Evolutionary conservation across 129 eudicot species (phyloP), one percentile per base, ranked within the genome.

Genomic region (Escallonia rubra): DNA sequence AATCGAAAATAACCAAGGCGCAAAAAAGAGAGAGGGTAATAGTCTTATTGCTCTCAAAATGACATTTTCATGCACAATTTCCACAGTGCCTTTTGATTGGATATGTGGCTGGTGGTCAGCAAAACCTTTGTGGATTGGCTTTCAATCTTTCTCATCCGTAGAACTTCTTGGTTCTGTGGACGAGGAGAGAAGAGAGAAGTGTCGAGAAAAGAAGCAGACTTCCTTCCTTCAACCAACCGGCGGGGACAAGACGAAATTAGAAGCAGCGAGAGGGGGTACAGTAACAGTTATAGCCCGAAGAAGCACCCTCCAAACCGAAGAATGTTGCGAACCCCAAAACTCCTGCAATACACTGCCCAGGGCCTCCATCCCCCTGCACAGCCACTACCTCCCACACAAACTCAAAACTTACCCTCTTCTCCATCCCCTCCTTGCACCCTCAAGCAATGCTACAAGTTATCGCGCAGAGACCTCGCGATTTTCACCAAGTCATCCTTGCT

Each of bases 391-490:
- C 70, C 77, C n/a, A 53, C 80, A 14, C 78, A 67, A 16, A 62
- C 64, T 58, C 91, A 82, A 60, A 59, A 23, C 81, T 44, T 57
- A 45, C 63, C 82, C 68, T 70, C 74, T 53, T 57, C 74, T 43
- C 68, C 81, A 4, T 45, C 73, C 34, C 75, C 82, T 70, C 69
- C 64, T 10, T 64, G 59, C 59, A 14, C 46, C 40, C 39, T 59
- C 15, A 75, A 69, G 23, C 67, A 79, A 60, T 70, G 70, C 63
- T 54, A 70, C 72, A 82, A 76, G 60, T 51, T 90, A 51, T 76
- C 88, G 16, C 95, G 97, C 10, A 73, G 95, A 68, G 84, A 82
- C 8, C 82, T 89, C 2, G 72, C 88, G 10, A 72, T 79, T 56
- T 74, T 76, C 76, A 67, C 81, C 70, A 84, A 77, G 8, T 78